Evolutionary conservation across 73 alveolate species (phyloP).

Genomic region (Tetrahymena thermophila): DNA sequence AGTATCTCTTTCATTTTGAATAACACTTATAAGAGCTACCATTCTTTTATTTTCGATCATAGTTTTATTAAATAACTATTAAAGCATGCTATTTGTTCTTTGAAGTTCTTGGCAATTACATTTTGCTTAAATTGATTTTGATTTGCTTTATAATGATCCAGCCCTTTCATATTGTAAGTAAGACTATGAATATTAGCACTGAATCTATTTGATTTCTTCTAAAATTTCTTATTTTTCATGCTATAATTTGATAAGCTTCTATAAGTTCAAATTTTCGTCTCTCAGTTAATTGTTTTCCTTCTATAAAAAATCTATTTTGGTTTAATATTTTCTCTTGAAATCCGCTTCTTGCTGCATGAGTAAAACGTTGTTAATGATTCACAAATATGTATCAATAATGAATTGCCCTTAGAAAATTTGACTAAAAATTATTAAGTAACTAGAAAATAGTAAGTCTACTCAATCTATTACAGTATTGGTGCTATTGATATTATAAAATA

Average conservation of each 20-base stretch:
- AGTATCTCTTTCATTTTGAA: background rate
- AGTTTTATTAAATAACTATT: background rate
- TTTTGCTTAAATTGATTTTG: background rate
- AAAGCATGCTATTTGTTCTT: background rate
- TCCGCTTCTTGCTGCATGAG: background rate
- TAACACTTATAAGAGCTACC: background rate
- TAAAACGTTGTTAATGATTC: background rate
- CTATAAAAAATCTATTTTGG: background rate
- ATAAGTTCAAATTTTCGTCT: background rate
- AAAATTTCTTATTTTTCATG: background rate
- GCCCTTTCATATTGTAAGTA: background rate
- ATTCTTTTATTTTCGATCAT: background rate
- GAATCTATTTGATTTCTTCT: background rate
- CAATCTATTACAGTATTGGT: background rate
- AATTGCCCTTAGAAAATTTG: background rate
- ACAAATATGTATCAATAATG: background rate
- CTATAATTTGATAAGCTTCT: background rate
- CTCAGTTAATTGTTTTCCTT: background rate
- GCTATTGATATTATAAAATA: background rate
- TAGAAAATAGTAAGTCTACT: background rate
- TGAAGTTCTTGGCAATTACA: background rate
- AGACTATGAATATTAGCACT: background rate
- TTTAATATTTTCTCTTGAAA: background rate
- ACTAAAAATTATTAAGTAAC: too few relatives aligned
- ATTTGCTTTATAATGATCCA: background rate